A percentile compares a stretch with the other conserved stretches of the same genome.
These are phyloP conservation scores for Candida takata DNA, from an alignment of 805 yeast species.

Conservation along the genomic window DNA sequence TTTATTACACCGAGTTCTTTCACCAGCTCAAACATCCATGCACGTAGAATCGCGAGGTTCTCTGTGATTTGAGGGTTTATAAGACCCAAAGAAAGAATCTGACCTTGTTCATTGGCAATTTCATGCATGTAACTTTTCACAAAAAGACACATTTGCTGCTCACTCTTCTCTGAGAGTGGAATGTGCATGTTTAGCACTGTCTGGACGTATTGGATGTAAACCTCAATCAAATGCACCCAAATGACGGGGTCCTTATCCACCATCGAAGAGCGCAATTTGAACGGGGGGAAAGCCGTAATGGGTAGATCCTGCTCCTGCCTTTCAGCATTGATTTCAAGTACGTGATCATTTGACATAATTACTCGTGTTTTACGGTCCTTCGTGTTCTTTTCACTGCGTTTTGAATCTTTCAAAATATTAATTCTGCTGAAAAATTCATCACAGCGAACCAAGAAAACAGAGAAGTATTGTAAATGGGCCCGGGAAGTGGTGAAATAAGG, in stretches of 20 bases:
- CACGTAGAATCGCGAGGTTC: constrained; percentile 42
- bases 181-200: constrained; percentile 27
- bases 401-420: not conserved
- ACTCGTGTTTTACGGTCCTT: not conserved
- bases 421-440: too few species aligned
- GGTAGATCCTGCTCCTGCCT: constrained; percentile 35
- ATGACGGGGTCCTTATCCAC: constrained; percentile 80
- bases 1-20: constrained; percentile 47
- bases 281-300: constrained; percentile 68
- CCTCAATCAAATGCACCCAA: constrained; percentile 67
- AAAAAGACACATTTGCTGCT: constrained; percentile 52
- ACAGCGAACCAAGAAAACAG: too few species aligned
- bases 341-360: too few species aligned
- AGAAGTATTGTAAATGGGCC: too few species aligned
- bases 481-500: not conserved
- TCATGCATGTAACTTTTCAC: constrained; percentile 53
- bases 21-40: constrained; percentile 38
- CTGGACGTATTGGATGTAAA: constrained; percentile 49
- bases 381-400: not conserved
- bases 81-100: constrained; percentile 62
- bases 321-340: constrained; percentile 6
- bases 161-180: constrained; percentile 43
- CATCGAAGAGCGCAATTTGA: constrained; percentile 64
- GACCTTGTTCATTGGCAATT: constrained; percentile 52
- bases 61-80: constrained; percentile 60